Evolutionary conservation across 1,284 basidiomycete species (phyloP), one percentile per base, ranked within the genome.

Genomic region (Moesziomyces sp.): DNA sequence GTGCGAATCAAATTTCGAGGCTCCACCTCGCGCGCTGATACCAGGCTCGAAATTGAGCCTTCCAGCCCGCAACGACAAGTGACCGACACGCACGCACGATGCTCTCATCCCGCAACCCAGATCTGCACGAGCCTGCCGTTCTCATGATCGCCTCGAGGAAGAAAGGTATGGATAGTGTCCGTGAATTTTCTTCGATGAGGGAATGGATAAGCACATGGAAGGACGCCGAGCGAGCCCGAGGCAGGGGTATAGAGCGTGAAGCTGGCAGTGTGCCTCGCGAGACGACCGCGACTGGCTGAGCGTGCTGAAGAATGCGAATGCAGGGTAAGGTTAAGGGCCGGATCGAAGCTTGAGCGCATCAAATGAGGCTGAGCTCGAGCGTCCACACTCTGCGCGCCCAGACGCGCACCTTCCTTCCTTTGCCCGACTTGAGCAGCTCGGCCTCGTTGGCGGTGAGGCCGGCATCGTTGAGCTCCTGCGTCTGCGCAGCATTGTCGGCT

Each of bases 371-470:
- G 71, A 98, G 88, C 86, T 99, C 96, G 56, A 99, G 87, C 7
- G 96, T 99, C 96, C 96, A 99, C n/a, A 99, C 95, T 61, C 97
- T 88, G 64, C 96, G 89, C 24, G 95, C 94, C 95, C 97, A 99
- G 46, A 99, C 88, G 5, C 82, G 70, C 8, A 82, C 76, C 33
- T 76, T 77, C 19, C 72, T 57, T 24, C 82, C 82, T 28, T 59
- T 74, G n/a, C 79, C 80, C 18, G 68, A 72, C 42, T 73, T 70
- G 56, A 83, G 74, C 63, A 80, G 57, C 24, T 76, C 76, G 13
- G 71, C 48, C 55, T 84, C 82, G 33, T 77, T 64, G 1, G 68
- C 48, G 6, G 81, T 78, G 70, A 83, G 64, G 38, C 75, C 72
- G 8, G 72, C 73, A 46, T 70, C 69, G 38, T 54, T 62, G 45